These are phyloP conservation scores for Solanum rostratum DNA, from an alignment of 257 asterid species.

Conservation along the genomic window DNA sequence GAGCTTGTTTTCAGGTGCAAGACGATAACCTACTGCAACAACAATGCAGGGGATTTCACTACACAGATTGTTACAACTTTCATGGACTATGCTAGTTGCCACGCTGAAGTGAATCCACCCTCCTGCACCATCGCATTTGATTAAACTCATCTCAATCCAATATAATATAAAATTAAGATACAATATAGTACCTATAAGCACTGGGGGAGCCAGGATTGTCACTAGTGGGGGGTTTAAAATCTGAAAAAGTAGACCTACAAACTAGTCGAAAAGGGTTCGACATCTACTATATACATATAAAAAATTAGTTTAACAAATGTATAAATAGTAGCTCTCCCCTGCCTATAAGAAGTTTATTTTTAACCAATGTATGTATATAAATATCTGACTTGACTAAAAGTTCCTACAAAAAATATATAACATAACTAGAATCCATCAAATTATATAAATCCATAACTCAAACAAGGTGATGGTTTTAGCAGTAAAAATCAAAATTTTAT, in stretches of 20 bases:
- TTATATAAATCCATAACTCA: not conserved
- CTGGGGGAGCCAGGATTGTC: no score
- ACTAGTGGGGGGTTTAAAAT: no score
- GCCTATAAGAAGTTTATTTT: no score
- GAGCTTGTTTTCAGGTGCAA: conserved; percentile 77
- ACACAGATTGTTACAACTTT: conserved; percentile 31
- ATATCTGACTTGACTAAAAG: not conserved
- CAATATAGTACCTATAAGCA: no score
- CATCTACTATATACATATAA: no score
- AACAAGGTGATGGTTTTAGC: not conserved
- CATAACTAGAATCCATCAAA: no score
- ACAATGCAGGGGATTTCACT: conserved; percentile 50
- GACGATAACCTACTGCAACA: conserved; percentile 57
- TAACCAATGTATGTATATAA: no score
- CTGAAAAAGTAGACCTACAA: no score
- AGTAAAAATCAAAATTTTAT: not conserved
- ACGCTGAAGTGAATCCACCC: conserved; percentile 52
- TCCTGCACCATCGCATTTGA: not conserved
- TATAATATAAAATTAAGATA: not conserved
- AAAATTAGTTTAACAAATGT: no score
- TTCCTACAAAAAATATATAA: not conserved
- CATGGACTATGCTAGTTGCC: conserved; percentile 33
- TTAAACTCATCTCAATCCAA: not conserved
- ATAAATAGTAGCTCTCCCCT: no score
- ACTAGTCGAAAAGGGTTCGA: no score